Conservation (phyloP, 164 flowering plant genomes). For the Warburgia ugandensis region DNA sequence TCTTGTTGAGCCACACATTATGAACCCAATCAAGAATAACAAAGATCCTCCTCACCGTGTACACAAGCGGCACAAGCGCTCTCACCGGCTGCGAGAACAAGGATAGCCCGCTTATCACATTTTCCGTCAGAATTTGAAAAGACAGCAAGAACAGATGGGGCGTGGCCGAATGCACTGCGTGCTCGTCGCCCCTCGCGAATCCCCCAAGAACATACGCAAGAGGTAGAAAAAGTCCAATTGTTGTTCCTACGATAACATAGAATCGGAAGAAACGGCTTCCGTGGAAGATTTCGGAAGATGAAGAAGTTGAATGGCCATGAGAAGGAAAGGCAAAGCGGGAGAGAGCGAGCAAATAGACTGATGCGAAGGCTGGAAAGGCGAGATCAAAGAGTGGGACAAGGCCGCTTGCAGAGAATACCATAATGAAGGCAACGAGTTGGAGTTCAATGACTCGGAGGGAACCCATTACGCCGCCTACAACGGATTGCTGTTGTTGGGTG, state of each 20-base stretch:
- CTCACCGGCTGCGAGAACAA: slow-evolving; percentile 89
- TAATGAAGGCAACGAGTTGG: slow-evolving; percentile 89
- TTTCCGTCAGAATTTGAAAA: slow-evolving; percentile 85
- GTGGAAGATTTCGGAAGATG: slow-evolving; percentile 34
- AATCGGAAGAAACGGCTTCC: slow-evolving; percentile 48
- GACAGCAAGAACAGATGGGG: slow-evolving; percentile 85
- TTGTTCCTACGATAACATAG: slow-evolving; percentile 67
- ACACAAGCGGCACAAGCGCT: slow-evolving; percentile 74
- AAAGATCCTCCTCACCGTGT: slow-evolving; percentile 70
- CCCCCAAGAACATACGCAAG: slow-evolving; percentile 91
- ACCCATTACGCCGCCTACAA: slow-evolving; percentile 58
- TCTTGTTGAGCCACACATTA: slow-evolving; percentile 73
- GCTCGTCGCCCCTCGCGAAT: slow-evolving; percentile 85
- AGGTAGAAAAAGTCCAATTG: slow-evolving; percentile 81
- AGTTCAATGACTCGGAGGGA: slow-evolving; percentile 84
- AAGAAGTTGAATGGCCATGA: slow-evolving; percentile 12
- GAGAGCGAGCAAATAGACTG: slow-evolving; percentile 50
- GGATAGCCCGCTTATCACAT: slow-evolving; percentile 64
- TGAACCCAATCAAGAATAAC: slow-evolving; percentile 66
- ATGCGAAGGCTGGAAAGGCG: slow-evolving; percentile 57
- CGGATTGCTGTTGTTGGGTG: slow-evolving; percentile 18
- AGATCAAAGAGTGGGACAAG: slow-evolving; percentile 83
- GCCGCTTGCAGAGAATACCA: slow-evolving; percentile 93
- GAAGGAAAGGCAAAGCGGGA: slow-evolving; percentile 73
- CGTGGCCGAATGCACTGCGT: slow-evolving; percentile 73